phyloP scores from a whole-genome alignment of 1,139 yeast genomes.

The Magnusiomyces tetraspermus region DNA sequence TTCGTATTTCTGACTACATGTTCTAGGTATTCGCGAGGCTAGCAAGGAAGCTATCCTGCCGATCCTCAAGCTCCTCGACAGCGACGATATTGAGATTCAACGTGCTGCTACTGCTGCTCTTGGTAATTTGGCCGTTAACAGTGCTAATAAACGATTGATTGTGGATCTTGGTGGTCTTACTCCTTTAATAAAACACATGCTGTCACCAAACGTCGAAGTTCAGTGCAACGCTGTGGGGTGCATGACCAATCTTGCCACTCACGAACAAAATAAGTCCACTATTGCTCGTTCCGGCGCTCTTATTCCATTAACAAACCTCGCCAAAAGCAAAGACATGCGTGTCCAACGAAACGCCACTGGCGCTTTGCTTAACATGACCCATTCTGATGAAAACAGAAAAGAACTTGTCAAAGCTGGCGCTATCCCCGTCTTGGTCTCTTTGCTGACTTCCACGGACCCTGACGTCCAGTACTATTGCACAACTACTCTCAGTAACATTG shows the following conservation, averaged over 20 bases:
- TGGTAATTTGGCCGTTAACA: conserved; percentile 93
- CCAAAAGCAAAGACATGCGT: conserved; percentile 86
- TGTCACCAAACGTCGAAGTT: conserved; percentile 92
- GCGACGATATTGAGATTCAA: conserved; percentile 88
- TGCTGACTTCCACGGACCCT: conserved; percentile 78
- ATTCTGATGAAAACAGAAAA: conserved; percentile 90
- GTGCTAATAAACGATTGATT: conserved; percentile 82
- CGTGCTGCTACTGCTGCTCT: conserved; percentile 98
- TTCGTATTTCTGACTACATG: neutral
- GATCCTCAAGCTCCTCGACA: conserved; percentile 73
- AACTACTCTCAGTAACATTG: conserved; percentile 91
- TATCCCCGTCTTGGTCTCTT: conserved; percentile 88
- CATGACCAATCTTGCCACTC: conserved; percentile 96
- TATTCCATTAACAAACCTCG: conserved; percentile 85
- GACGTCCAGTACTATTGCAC: conserved; percentile 98
- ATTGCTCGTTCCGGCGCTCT: conserved; percentile 97
- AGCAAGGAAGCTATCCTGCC: conserved; percentile 90
- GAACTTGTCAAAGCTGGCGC: conserved; percentile 97
- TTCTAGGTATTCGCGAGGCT: conserved; percentile 53
- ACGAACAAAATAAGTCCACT: conserved; percentile 90
- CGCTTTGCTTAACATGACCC: conserved; percentile 95
- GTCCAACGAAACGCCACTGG: conserved; percentile 99
- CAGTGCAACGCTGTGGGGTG: conserved; percentile 99
- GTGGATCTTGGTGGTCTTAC: conserved; percentile 98
- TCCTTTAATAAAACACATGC: conserved; percentile 94